These are phyloP conservation scores for Xylaria sp. DNA, from an alignment of 2,329 filamentous ascomycete genomes.

Conservation along the genomic window DNA sequence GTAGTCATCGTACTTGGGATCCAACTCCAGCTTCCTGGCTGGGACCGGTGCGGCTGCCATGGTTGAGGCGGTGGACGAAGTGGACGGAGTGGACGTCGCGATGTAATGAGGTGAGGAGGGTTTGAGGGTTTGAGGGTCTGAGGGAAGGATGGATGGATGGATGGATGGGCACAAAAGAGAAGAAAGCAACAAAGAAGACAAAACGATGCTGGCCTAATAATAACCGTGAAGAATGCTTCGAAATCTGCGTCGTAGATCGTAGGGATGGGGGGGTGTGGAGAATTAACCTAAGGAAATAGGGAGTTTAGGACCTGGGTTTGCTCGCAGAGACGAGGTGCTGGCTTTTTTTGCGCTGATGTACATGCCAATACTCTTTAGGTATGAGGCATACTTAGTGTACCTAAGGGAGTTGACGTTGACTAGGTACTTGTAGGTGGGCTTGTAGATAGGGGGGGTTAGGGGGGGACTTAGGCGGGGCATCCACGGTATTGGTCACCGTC, in stretches of 20 bases:
- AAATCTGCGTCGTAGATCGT: constrained; percentile 10
- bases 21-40: constrained; percentile 64
- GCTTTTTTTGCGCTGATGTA: constrained; percentile 5
- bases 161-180: background rate
- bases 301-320: constrained; percentile 17
- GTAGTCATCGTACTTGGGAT: constrained; percentile 96
- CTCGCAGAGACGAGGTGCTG: constrained; percentile 19
- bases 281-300: constrained; percentile 15
- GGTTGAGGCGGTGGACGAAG: constrained; percentile 23
- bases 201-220: constrained; percentile 20
- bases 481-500: constrained; percentile 16
- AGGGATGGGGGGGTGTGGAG: constrained; percentile 16
- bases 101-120: constrained; percentile 13
- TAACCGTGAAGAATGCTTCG: constrained; percentile 7
- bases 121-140: constrained; percentile 8
- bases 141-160: background rate
- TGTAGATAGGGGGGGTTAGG: background rate
- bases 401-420: background rate
- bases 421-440: background rate
- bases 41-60: constrained; percentile 44
- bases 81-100: constrained; percentile 15
- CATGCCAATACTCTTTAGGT: background rate
- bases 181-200: constrained; percentile 1
- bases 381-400: background rate
- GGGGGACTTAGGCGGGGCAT: background rate